A percentile compares a stretch with the other conserved stretches of the same genome.
These are phyloP conservation scores for Alloteropsis angusta DNA, from an alignment of 202 grass and related monocot genomes.

Conservation along the genomic window DNA sequence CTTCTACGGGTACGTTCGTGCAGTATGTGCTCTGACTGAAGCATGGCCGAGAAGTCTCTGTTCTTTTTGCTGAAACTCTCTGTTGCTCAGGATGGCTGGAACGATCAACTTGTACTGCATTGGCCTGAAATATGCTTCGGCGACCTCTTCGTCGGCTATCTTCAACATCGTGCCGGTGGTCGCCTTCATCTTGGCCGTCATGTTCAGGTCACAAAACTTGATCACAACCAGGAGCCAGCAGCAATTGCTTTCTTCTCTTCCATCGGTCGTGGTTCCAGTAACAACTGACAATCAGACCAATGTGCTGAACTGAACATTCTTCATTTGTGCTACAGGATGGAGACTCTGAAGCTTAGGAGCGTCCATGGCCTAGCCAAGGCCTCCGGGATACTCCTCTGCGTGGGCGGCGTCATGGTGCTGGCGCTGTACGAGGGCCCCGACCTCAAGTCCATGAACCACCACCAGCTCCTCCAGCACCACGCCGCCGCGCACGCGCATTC, in stretches of 20 bases:
- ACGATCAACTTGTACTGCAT: conserved; percentile 48
- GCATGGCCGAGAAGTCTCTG: neutral
- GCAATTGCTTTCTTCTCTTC: neutral
- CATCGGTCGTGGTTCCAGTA: neutral
- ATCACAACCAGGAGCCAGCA: neutral
- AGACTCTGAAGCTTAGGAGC: conserved; percentile 49
- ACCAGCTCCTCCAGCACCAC: conserved; percentile 27
- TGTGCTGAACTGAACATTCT: neutral
- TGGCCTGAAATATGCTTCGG: conserved; percentile 55
- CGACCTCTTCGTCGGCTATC: conserved; percentile 52
- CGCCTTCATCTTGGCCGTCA: conserved; percentile 60
- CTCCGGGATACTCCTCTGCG: conserved; percentile 46
- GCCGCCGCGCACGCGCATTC: neutral
- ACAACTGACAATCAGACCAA: neutral
- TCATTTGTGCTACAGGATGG: conserved; percentile 34
- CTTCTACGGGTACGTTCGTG: conserved; percentile 45
- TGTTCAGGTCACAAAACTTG: conserved; percentile 30
- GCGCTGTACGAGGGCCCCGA: conserved; percentile 59
- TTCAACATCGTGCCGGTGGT: conserved; percentile 59
- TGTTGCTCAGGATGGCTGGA: conserved; percentile 40
- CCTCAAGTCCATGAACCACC: conserved; percentile 45
- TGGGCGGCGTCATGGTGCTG: conserved; percentile 45
- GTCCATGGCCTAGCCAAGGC: conserved; percentile 47
- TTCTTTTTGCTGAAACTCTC: neutral
- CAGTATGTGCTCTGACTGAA: neutral